Conservation (phyloP, 2,329 filamentous ascomycete genomes). For the Akanthomyces muscarius region DNA sequence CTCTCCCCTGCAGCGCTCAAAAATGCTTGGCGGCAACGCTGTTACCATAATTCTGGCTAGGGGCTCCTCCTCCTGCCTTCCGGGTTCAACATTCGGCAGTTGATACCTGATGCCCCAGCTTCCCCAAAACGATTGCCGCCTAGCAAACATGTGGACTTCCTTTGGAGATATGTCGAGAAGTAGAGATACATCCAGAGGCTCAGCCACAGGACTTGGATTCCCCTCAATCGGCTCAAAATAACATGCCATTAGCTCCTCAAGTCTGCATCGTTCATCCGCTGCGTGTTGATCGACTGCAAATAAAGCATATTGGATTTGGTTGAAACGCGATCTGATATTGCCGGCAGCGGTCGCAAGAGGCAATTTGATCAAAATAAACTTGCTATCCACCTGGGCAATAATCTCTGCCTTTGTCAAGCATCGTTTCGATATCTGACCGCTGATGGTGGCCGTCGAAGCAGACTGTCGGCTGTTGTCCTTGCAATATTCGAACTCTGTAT, state of each 20-base stretch:
- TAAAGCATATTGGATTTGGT: constrained; percentile 46
- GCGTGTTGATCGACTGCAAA: constrained; percentile 91
- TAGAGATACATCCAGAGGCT: constrained; percentile 48
- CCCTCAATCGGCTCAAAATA: constrained; percentile 40
- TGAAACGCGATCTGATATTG: background rate
- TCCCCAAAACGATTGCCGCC: constrained; percentile 54
- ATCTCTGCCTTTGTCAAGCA: constrained; percentile 59
- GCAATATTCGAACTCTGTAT: background rate
- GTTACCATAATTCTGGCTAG: constrained; percentile 43
- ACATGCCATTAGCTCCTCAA: constrained; percentile 64
- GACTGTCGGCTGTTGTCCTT: constrained; percentile 18
- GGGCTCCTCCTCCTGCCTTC: background rate
- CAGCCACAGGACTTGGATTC: constrained; percentile 29
- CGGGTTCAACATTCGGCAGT: constrained; percentile 24
- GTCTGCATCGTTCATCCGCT: constrained; percentile 79
- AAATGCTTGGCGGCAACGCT: constrained; percentile 65
- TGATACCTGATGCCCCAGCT: constrained; percentile 72
- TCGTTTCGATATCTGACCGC: constrained; percentile 56
- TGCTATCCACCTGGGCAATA: constrained; percentile 79
- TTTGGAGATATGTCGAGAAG: constrained; percentile 59
- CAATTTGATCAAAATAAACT: constrained; percentile 76
- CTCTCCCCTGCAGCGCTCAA: constrained; percentile 70
- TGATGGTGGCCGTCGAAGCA: constrained; percentile 28
- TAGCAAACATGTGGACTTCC: constrained; percentile 58
- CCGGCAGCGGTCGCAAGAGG: constrained; percentile 22